Evolutionary conservation across 495 filamentous ascomycete species (phyloP).

Genomic region (Penicillium lagena): DNA sequence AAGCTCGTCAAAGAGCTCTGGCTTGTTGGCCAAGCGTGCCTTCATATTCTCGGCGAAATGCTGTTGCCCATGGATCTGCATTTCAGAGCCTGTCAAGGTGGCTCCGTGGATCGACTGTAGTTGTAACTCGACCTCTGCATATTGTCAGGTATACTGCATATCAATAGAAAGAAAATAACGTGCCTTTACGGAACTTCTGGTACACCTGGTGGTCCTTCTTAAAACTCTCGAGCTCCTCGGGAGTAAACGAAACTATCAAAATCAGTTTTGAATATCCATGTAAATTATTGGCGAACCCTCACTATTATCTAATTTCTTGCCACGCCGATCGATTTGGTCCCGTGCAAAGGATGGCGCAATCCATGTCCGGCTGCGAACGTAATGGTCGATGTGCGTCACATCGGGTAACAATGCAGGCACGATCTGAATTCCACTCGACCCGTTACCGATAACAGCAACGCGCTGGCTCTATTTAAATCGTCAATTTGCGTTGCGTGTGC

Average conservation of each 20-base stretch:
- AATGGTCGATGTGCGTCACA: constrained; percentile 41
- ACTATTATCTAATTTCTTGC: constrained; percentile 28
- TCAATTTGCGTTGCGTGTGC: not conserved
- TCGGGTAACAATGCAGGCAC: constrained; percentile 53
- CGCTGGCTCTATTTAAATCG: constrained; percentile 27
- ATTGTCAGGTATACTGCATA: not conserved
- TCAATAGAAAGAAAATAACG: not conserved
- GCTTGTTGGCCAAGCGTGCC: constrained; percentile 28
- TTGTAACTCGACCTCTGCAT: constrained; percentile 34
- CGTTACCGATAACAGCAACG: constrained; percentile 50
- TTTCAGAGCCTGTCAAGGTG: constrained; percentile 28
- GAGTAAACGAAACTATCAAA: constrained; percentile 24
- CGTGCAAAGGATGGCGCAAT: constrained; percentile 33
- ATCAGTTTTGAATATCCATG: not conserved
- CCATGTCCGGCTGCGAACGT: constrained; percentile 38
- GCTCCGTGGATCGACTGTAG: constrained; percentile 41
- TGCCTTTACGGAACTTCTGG: constrained; percentile 38
- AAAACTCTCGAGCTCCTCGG: constrained; percentile 41
- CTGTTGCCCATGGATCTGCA: constrained; percentile 26
- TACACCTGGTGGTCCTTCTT: constrained; percentile 32
- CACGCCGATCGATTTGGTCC: constrained; percentile 23
- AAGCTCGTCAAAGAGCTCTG: constrained; percentile 25
- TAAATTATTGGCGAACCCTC: not conserved
- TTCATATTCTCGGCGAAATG: constrained; percentile 37
- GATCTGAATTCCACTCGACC: constrained; percentile 49